These are phyloP conservation scores for Trametes coccinea DNA, from an alignment of 768 basidiomycete species.

Conservation along the genomic window DNA sequence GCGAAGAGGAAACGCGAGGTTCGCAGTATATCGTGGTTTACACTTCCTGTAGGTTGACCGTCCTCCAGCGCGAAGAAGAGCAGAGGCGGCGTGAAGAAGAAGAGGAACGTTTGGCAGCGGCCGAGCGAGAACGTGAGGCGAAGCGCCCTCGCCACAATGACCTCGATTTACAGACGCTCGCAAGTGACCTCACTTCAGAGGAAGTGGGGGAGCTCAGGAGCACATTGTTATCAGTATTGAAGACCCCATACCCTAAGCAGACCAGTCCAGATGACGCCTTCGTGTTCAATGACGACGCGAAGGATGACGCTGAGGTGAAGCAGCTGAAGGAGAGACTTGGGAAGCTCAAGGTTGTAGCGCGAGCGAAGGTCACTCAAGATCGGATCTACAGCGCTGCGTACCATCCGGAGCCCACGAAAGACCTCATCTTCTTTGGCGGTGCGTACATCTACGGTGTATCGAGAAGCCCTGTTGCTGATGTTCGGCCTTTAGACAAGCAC, in stretches of 20 bases:
- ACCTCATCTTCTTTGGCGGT: constrained; percentile 89
- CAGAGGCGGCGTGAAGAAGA: constrained; percentile 53
- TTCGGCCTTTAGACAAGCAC: constrained; percentile 63
- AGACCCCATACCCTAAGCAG: constrained; percentile 39
- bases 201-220: constrained; percentile 49
- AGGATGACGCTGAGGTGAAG: constrained; percentile 48
- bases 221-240: constrained; percentile 43
- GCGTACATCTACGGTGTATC: constrained; percentile 11
- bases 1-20: constrained; percentile 71
- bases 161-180: constrained; percentile 58
- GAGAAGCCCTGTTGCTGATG: not conserved
- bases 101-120: constrained; percentile 58
- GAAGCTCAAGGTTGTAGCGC: constrained; percentile 62
- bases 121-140: constrained; percentile 61
- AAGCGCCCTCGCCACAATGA: constrained; percentile 70
- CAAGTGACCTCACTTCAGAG: constrained; percentile 47
- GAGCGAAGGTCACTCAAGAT: constrained; percentile 78
- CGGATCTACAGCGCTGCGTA: constrained; percentile 78
- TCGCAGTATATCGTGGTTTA: constrained; percentile 14
- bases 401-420: constrained; percentile 78
- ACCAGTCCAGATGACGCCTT: constrained; percentile 52
- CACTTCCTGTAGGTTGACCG: not conserved
- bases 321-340: constrained; percentile 56
- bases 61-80: constrained; percentile 49
- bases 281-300: constrained; percentile 46